Evolutionary conservation across 2,329 filamentous ascomycete genomes (phyloP), one percentile per base, ranked within the genome.

Genomic region (Cercospora janseana): DNA sequence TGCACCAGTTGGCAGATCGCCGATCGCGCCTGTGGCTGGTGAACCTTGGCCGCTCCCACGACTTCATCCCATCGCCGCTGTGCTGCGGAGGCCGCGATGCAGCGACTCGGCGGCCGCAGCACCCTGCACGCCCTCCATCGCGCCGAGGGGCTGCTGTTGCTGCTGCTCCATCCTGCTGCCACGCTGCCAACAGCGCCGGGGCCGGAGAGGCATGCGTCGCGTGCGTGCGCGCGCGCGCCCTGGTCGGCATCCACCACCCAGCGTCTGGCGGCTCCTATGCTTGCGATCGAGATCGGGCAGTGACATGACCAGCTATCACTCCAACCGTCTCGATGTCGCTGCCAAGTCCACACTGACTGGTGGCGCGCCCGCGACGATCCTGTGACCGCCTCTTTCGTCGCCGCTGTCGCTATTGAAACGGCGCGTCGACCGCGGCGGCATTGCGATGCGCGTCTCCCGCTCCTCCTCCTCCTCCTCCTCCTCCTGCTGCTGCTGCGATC

Each of bases 351-450:
- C 34, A 21, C 34, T 38, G 34, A 38, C 34, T 23, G 6, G 34
- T 38, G 34, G 34, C 34, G n/a, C n/a, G n/a, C n/a, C 24, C 24
- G 34, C 34, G 34, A 38, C 34, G 34, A 38, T 38, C 34, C 34
- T 38, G 34, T 38, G 34, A 38, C 34, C 34, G 34, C 34, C 34
- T 18, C 24, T 38, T 21, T 18, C 24, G 23, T 38, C n/a, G n/a
- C n/a, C n/a, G 3, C 34, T 20, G 34, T 20, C 34, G 32, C 34
- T 38, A 38, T 38, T 38, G 34, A 38, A 38, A 38, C 34, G 31
- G 34, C 34, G n/a, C n/a, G n/a, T 21, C 24, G 34, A 18, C 34
- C 34, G 34, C 20, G 34, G n/a, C n/a, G n/a, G n/a, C n/a, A n/a
- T n/a, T n/a, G n/a, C n/a, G n/a, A n/a, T n/a, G n/a, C n/a, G n/a